A percentile compares a stretch with the other conserved stretches of the same genome.
phyloP scores from a whole-genome alignment of 805 yeast species.

The Candida ovalis region DNA sequence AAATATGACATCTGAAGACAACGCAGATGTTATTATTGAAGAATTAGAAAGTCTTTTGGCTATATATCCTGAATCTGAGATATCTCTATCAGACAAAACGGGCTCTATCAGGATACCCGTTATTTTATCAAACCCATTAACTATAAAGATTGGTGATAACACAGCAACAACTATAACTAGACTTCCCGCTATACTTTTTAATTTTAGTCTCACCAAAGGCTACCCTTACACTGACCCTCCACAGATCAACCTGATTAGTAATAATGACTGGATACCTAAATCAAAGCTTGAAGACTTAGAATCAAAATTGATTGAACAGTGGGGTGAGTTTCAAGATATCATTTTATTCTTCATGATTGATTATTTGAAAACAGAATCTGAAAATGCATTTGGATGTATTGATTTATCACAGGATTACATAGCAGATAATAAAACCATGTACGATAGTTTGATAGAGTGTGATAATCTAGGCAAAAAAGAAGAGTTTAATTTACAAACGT shows the following conservation, averaged over 20 bases:
- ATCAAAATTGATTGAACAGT: constrained; percentile 25
- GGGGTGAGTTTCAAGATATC: constrained; percentile 36
- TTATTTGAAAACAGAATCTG: constrained; percentile 27
- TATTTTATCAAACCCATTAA: constrained; percentile 18
- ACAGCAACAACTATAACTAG: neutral
- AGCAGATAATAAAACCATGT: constrained; percentile 3
- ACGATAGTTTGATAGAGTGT: constrained; percentile 15
- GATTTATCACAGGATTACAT: constrained; percentile 6
- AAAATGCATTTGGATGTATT: constrained; percentile 12
- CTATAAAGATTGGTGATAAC: constrained; percentile 17
- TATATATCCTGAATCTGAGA: constrained; percentile 38
- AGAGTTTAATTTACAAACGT: constrained; percentile 36
- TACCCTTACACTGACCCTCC: constrained; percentile 37
- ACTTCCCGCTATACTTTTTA: constrained; percentile 32
- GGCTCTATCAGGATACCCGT: constrained; percentile 32
- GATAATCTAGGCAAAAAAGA: constrained; percentile 21
- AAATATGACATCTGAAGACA: constrained; percentile 1
- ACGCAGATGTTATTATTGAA: constrained; percentile 19
- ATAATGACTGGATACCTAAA: constrained; percentile 30
- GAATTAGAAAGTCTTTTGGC: constrained; percentile 39
- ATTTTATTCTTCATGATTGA: constrained; percentile 44
- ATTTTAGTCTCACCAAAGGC: constrained; percentile 29
- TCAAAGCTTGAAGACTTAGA: constrained; percentile 15
- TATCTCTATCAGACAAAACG: constrained; percentile 1
- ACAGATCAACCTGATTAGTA: constrained; percentile 18